Evolutionary conservation across 1,139 yeast species (phyloP), one percentile per base, ranked within the genome.

Genomic region (Candida mesenterica): DNA sequence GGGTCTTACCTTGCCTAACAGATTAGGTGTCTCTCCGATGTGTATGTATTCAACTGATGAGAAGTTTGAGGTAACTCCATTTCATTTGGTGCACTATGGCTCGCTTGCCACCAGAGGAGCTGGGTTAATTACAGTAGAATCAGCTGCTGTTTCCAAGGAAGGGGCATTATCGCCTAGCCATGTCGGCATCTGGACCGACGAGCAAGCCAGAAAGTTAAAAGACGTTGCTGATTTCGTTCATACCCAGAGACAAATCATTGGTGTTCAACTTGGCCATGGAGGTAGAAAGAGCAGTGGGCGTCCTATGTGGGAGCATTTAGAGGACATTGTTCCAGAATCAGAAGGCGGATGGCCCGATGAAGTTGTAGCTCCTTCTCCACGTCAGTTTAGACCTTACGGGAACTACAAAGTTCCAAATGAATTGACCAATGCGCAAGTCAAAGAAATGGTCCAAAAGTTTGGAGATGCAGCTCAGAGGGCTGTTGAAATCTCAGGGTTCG

Each of bases 1-100:
- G 25, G 53, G 55, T 20, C 33, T 71, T 33, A 53, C 57, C 1
- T 47, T 77, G 19, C 69, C 66, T n/a, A 78, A 77, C 46, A 59
- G 82, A 45, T 52, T 77, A 6, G 77, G 75, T 13, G 79, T 78
- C 12, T 67, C 83, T 1, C 84, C 85, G 29, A 76, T 79, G 82
- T 73, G 81, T 49, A 73, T 63, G 39, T 77, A 77, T 52, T 65
- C 79, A 1, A 67, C 75, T 4, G 49, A 55, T 5, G 43, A 51
- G 18, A 49, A 65, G 24, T 65, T 68, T 2, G 53, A 57, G 22
- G 62, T 69, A 3, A 75, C 74, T 0, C 70, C 63, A n/a, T 77
- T 64, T 58, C 80, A 75, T 45, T 44, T 57, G 28, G 55, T 63
- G 14, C 79, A 74, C 44, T 75, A 75, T 45, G 74, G 73, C 3